Base-by-base conservation (phyloP, 768 basidiomycete species). In the Russula earlei region DNA sequence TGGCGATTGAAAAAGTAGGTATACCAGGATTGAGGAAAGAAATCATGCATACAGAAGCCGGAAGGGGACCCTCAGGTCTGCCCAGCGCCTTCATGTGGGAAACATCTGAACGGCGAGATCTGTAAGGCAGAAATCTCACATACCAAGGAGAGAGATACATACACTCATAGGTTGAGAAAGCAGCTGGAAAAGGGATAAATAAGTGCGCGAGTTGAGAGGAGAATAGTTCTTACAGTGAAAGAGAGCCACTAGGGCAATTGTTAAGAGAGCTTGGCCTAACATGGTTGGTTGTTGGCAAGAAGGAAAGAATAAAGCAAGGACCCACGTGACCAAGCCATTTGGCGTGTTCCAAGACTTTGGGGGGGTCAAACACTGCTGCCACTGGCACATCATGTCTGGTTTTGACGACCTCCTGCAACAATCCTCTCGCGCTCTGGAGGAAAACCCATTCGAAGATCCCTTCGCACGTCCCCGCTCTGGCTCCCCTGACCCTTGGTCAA, bases 131-230 rank as follows among this genome's bases (percentile, higher is more conserved):
- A 46, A 40, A 44, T 19, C 25, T 11, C 22, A 38, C 15, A 29
- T 17, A 46, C 40, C 14, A 36, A 36, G 11, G 2, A 27, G 11
- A 10, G 31, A 20, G 27, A 37, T 31, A 74, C 85, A 66, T 52
- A 84, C 88, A 80, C 73, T 90, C 86, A 67, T 88, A 90, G 2
- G 84, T 80, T 17, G 89, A 89, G 67, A 81, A 90, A 19, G 86
- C 84, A 43, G 86, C 88, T 90, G 63, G 4, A 60, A 36, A 14
- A 33, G 42, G 14, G 1, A 19, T 10, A 2, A 17, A 29, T 57
- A 6, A 34, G 33, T 5, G 11, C 33, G 5, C 20, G 9, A 12
- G 12, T 17, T 22, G 29, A 50, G 11, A 27, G 4, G 15, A 20
- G 14, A 38, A 19, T 29, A 24, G 19, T 10, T 27, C 57, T 46